Evolutionary conservation across 192 early-diverging fungal species (phyloP), one percentile per base, ranked within the genome.

Genomic region (Coemansia sp.): DNA sequence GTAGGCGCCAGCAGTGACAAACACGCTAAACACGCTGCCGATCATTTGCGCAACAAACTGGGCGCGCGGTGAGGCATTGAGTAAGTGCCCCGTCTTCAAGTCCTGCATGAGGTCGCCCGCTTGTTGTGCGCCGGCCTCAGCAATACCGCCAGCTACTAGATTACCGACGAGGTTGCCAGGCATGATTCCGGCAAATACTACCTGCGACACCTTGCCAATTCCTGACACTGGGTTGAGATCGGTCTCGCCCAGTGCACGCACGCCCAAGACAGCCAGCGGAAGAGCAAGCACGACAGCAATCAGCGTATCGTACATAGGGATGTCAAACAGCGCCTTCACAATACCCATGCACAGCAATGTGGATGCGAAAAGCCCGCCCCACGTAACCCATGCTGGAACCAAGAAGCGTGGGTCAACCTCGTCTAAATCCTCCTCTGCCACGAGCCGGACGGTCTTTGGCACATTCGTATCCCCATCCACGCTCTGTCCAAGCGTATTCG

Each of bases 41-140:
- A 94, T 86, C 74, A 94, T 76, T 70, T 96, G 94, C 9, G 89
- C 94, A 65, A 87, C 86, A 82, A 96, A 96, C 77, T 96, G 94
- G 0, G 94, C 90, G 51, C 89, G 88, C 6, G 94, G 94, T 0
- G 92, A 92, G 13, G 94, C 94, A 34, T 87, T 87, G 47, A 96
- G 84, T 24, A 96, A 51, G 65, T 96, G 93, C 7, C 94, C 94
- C 7, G 94, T 96, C 67, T 96, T 96, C 43, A 96, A 76, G 74
- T 96, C 94, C 70, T 89, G 87, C 87, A 92, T 91, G 72, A 93
- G 79, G 63, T 94, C 92, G 67, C 89, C 91, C 12, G 89, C 86
- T 72, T 90, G 90, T 70, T 90, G 89, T 24, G 88, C 87, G 4
- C 89, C 92, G 20, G 91, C 90, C 66, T 91, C 92, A n/a, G 93